Evolutionary conservation across 257 asterid species (phyloP).

Genomic region (Solanum chilense): DNA sequence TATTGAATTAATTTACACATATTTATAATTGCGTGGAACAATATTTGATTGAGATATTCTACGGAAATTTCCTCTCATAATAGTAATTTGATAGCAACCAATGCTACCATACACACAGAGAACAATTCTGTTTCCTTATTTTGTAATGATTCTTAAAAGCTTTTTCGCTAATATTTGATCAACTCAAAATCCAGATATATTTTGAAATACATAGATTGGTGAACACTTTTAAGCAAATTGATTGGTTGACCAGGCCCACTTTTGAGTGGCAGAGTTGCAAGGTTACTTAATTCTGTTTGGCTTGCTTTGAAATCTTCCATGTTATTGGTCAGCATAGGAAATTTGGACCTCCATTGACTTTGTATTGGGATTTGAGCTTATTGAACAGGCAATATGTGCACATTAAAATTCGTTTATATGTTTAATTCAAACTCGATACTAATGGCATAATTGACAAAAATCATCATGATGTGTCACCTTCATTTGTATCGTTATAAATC

Average conservation of each 20-base stretch:
- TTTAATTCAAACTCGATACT: neutral
- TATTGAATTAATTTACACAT: no score
- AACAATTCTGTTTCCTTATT: no score
- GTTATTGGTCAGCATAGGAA: neutral
- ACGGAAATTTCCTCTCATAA: no score
- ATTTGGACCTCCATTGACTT: neutral
- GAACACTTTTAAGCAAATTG: neutral
- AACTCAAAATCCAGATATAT: no score
- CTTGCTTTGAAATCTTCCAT: neutral
- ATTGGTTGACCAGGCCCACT: neutral
- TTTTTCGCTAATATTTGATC: neutral
- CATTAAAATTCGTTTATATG: neutral
- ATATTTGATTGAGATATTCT: no score
- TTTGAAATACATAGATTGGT: neutral
- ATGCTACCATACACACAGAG: no score
- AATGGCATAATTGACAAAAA: neutral
- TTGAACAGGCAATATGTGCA: neutral
- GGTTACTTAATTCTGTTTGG: neutral
- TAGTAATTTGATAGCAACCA: no score
- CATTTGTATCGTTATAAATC: no score
- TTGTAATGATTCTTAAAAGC: no score
- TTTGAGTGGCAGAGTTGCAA: neutral
- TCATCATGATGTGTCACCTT: no score
- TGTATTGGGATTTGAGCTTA: neutral
- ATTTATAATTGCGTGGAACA: neutral